A percentile compares a stretch with the other conserved stretches of the same genome.
Conservation (phyloP, 2,329 filamentous ascomycete species). For the Epichloe scottii region DNA sequence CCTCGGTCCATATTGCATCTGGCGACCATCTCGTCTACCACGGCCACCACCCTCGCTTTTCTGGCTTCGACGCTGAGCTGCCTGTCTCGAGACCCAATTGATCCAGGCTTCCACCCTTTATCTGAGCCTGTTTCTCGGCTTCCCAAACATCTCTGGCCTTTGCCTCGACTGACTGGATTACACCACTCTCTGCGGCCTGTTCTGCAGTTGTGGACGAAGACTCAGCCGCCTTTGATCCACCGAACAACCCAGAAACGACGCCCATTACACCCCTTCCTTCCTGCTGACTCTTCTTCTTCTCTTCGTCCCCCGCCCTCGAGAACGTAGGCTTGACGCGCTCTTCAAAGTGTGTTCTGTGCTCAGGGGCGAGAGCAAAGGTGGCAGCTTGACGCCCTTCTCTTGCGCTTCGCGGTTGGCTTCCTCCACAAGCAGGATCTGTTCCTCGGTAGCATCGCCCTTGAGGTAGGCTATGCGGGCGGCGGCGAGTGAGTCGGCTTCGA, state of each 20-base stretch:
- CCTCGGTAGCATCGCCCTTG: constrained; percentile 41
- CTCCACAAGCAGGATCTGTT: constrained; percentile 44
- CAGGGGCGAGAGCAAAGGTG: constrained; percentile 36
- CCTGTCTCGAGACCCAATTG: constrained; percentile 29
- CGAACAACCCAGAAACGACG: constrained; percentile 19
- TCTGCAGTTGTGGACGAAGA: constrained; percentile 10
- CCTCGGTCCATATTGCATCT: background rate
- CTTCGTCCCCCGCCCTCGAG: constrained; percentile 11
- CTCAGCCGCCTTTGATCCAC: constrained; percentile 7
- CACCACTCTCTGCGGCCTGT: constrained; percentile 7
- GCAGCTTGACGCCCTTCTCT: constrained; percentile 32
- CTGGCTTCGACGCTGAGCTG: constrained; percentile 11
- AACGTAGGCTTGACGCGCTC: constrained; percentile 22
- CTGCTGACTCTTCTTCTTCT: constrained; percentile 8
- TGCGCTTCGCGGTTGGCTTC: constrained; percentile 39
- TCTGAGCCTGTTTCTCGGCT: constrained; percentile 38
- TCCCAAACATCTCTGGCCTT: constrained; percentile 34
- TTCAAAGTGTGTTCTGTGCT: constrained; percentile 24
- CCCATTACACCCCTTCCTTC: constrained; percentile 25
- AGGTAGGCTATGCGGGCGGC: constrained; percentile 48
- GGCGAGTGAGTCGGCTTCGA: constrained; percentile 42
- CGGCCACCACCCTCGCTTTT: constrained; percentile 39
- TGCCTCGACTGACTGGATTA: constrained; percentile 17
- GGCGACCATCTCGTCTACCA: constrained; percentile 17
- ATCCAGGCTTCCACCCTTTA: constrained; percentile 37